A percentile compares a stretch with the other conserved stretches of the same genome.
These are phyloP conservation scores for Ganoderma multipileum DNA, from an alignment of 1,284 basidiomycete species.

Conservation along the genomic window DNA sequence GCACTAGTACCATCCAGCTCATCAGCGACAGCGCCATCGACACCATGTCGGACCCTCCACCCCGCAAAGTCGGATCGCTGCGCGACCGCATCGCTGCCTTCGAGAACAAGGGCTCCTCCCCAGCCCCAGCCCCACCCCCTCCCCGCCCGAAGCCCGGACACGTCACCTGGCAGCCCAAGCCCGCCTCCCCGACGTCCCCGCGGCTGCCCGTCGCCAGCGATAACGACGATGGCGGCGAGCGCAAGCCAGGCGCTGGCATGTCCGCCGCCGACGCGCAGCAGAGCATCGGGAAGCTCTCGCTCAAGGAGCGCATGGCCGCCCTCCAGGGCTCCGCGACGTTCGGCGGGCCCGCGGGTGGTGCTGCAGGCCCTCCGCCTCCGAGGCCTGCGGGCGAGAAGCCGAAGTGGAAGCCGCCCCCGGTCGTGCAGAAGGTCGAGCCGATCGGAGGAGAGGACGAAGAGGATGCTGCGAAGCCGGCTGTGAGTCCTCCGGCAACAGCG, in stretches of 20 bases:
- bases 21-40: background rate
- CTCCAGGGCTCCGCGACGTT: conserved; percentile 83
- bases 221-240: conserved; percentile 31
- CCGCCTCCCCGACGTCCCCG: conserved; percentile 56
- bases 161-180: conserved; percentile 70
- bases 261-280: conserved; percentile 86
- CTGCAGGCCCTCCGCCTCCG: conserved; percentile 55
- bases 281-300: conserved; percentile 76
- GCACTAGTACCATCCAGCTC: background rate
- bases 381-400: conserved; percentile 74
- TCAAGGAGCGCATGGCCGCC: conserved; percentile 94
- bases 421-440: conserved; percentile 51
- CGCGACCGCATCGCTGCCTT: conserved; percentile 86
- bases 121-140: conserved; percentile 55
- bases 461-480: conserved; percentile 38
- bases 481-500: conserved; percentile 43
- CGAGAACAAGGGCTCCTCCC: conserved; percentile 61
- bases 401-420: conserved; percentile 81
- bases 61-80: conserved; percentile 74
- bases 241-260: conserved; percentile 54
- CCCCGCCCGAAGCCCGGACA: conserved; percentile 76
- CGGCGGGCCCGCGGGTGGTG: conserved; percentile 46
- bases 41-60: conserved; percentile 56
- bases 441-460: conserved; percentile 46
- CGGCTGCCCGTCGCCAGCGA: conserved; percentile 22